Evolutionary conservation across 495 filamentous ascomycete species (phyloP).

Genomic region (Penicillium maclennaniae): DNA sequence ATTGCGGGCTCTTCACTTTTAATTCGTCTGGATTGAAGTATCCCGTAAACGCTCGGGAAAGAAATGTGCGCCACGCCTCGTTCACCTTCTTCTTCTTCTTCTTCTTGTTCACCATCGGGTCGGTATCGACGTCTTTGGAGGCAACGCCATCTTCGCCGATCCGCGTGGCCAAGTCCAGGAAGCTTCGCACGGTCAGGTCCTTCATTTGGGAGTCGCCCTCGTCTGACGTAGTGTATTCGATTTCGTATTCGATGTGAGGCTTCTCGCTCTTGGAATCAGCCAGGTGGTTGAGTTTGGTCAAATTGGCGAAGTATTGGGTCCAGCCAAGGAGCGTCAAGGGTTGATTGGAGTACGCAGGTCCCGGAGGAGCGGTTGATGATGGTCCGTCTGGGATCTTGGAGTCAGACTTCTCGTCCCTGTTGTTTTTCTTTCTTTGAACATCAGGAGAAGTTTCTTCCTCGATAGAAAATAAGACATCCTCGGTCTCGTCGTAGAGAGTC

Average conservation of each 20-base stretch:
- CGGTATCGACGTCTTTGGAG: slow-evolving; percentile 13
- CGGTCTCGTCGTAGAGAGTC: neutral
- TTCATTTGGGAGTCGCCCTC: slow-evolving; percentile 62
- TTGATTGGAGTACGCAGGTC: slow-evolving; percentile 89
- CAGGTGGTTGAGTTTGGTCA: slow-evolving; percentile 79
- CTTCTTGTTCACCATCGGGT: slow-evolving; percentile 26
- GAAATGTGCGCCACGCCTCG: slow-evolving; percentile 67
- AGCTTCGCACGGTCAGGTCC: slow-evolving; percentile 82
- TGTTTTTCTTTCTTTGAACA: slow-evolving; percentile 48
- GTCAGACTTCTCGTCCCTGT: slow-evolving; percentile 55
- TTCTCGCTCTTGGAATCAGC: slow-evolving; percentile 30
- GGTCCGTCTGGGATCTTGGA: slow-evolving; percentile 69
- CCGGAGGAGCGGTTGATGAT: slow-evolving; percentile 68
- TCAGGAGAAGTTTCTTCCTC: slow-evolving; percentile 1
- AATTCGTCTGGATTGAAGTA: slow-evolving; percentile 61
- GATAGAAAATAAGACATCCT: neutral
- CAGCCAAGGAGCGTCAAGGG: slow-evolving; percentile 70
- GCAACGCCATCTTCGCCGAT: slow-evolving; percentile 59
- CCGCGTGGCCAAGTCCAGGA: slow-evolving; percentile 69
- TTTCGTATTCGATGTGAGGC: slow-evolving; percentile 66
- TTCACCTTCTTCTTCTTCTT: slow-evolving; percentile 49
- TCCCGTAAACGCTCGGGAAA: slow-evolving; percentile 75
- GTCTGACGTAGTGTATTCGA: slow-evolving; percentile 85
- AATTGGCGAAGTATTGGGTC: slow-evolving; percentile 89
- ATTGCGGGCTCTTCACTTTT: slow-evolving; percentile 11